These are phyloP conservation scores for Gymnopilus dilepis DNA, from an alignment of 768 basidiomycete genomes.

Conservation along the genomic window DNA sequence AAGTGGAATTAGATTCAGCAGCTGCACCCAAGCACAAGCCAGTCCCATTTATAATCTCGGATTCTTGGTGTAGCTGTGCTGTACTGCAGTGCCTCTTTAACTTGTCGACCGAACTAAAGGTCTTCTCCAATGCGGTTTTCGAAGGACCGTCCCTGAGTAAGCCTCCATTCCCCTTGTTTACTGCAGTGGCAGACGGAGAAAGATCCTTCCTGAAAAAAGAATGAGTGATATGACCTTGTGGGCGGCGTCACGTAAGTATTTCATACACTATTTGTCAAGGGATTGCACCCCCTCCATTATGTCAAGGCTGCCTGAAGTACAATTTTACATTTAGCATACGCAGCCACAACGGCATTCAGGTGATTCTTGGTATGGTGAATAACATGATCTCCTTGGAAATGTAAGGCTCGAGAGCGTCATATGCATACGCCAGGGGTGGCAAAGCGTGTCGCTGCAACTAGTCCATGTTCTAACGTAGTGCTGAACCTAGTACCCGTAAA, in stretches of 20 bases:
- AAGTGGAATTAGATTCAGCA: not conserved
- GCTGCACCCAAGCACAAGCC: constrained; percentile 64
- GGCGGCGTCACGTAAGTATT: constrained; percentile 23
- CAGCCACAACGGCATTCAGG: constrained; percentile 87
- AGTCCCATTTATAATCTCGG: constrained; percentile 96
- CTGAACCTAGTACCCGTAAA: constrained; percentile 7
- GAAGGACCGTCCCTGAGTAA: constrained; percentile 64
- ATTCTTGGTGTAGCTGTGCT: constrained; percentile 85
- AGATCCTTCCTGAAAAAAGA: constrained; percentile 97
- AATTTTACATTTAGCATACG: constrained; percentile 77
- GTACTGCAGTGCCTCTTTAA: constrained; percentile 82
- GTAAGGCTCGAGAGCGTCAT: constrained; percentile 93
- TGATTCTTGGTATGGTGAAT: constrained; percentile 95
- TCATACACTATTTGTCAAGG: not conserved
- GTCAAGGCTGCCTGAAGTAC: constrained; percentile 89
- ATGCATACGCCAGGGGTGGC: constrained; percentile 76
- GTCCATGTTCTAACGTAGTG: constrained; percentile 36
- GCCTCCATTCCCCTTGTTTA: constrained; percentile 66
- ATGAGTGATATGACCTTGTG: constrained; percentile 88
- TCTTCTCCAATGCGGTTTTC: constrained; percentile 62
- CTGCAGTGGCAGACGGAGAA: constrained; percentile 60
- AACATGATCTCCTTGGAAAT: constrained; percentile 93
- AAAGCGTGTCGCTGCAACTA: constrained; percentile 50
- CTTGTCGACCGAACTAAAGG: constrained; percentile 74
- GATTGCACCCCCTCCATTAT: constrained; percentile 90